These are phyloP conservation scores for Diplodia seriata DNA, from an alignment of 2,329 filamentous ascomycete species.

Conservation along the genomic window DNA sequence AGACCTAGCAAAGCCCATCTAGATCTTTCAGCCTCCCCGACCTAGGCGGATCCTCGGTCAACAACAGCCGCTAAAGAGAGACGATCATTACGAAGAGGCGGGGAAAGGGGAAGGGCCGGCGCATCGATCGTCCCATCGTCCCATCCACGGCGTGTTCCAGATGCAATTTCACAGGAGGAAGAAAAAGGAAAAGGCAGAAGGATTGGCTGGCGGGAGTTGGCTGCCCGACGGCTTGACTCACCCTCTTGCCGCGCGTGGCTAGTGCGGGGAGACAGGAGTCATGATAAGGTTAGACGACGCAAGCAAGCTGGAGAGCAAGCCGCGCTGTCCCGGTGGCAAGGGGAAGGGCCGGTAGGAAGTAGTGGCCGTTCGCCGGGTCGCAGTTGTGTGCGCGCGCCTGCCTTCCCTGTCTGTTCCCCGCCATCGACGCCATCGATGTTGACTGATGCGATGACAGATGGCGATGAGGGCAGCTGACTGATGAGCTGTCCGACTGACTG, in stretches of 20 bases:
- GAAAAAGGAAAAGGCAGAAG: neutral
- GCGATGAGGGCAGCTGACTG: neutral
- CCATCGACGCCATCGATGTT: neutral
- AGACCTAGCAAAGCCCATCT: neutral
- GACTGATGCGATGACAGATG: neutral
- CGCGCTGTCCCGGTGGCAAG: neutral
- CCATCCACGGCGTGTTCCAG: neutral
- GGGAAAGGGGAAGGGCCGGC: neutral
- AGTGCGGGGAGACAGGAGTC: neutral
- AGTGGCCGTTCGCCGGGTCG: neutral
- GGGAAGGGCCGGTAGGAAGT: neutral
- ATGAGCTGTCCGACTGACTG: neutral
- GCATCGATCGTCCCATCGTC: neutral
- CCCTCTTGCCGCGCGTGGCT: constrained; percentile 4
- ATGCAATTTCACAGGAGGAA: neutral
- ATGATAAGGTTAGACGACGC: neutral
- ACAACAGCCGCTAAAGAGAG: neutral
- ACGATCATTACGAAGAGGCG: neutral
- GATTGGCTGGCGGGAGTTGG: neutral
- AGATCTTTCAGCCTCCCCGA: neutral
- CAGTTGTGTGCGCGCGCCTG: neutral
- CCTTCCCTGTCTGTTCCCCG: neutral
- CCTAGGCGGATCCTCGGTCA: neutral
- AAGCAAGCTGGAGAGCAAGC: neutral
- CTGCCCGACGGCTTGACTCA: constrained; percentile 6